A percentile compares a stretch with the other conserved stretches of the same genome.
Evolutionary conservation across 768 basidiomycete species (phyloP).

Genomic region (Sporobolomyces roseus): DNA sequence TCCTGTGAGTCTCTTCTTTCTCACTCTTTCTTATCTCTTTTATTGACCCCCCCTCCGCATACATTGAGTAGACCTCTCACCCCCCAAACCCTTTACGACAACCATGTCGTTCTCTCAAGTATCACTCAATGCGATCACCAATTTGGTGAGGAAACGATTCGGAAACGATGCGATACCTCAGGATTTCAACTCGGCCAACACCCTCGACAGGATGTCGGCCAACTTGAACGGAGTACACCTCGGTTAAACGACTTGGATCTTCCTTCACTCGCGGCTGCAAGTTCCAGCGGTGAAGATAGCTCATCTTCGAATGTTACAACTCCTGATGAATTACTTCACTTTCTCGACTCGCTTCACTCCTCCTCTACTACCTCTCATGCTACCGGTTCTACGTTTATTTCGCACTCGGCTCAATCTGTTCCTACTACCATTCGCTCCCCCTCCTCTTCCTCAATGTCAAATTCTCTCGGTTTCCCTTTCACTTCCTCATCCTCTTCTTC

Average conservation of each 20-base stretch:
- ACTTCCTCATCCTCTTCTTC: not conserved
- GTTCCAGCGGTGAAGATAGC: too few species aligned
- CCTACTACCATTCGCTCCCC: not conserved
- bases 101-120: slow-evolving; percentile 10
- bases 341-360: slow-evolving; percentile 13
- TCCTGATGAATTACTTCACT: slow-evolving; percentile 11
- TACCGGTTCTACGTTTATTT: slow-evolving; percentile 14
- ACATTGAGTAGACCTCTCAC: not conserved
- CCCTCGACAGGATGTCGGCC: slow-evolving; percentile 12
- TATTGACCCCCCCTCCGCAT: not conserved
- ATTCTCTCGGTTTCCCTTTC: not conserved
- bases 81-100: slow-evolving; percentile 11
- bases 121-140: not conserved
- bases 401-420: slow-evolving; percentile 14
- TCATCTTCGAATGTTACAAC: too few species aligned
- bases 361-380: not conserved
- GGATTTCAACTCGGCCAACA: slow-evolving; percentile 19
- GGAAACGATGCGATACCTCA: not conserved
- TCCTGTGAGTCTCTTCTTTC: not conserved
- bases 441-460: not conserved
- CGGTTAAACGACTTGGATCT: too few species aligned
- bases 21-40: not conserved
- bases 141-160: not conserved
- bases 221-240: too few species aligned
- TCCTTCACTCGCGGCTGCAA: too few species aligned